phyloP scores from a whole-genome alignment of 441 rosid genomes.

The Flueggea neowawraea region DNA sequence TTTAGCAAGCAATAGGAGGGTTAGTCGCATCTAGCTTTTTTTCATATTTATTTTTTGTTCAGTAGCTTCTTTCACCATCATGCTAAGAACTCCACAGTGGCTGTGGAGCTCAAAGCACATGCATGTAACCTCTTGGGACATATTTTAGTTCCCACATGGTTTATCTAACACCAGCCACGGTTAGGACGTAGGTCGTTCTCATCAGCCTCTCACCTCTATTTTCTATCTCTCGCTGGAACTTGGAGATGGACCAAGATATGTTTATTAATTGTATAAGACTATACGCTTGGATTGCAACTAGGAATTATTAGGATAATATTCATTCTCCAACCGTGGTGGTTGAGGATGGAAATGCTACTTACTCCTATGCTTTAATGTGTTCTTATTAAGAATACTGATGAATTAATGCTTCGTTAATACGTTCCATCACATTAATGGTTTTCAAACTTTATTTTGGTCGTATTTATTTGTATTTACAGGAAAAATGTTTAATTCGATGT shows the following conservation, averaged over 20 bases:
- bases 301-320: constrained; percentile 15
- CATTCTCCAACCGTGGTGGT: constrained; percentile 34
- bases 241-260: constrained; percentile 25
- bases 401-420: too few relatives aligned
- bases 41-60: neutral
- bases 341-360: constrained; percentile 35
- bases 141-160: constrained; percentile 82
- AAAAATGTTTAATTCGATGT: too few relatives aligned
- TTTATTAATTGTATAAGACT: constrained; percentile 21
- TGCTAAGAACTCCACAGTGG: constrained; percentile 56
- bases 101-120: constrained; percentile 65
- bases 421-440: too few relatives aligned
- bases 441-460: too few relatives aligned
- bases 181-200: constrained; percentile 68
- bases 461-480: too few relatives aligned
- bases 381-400: too few relatives aligned
- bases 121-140: constrained; percentile 81
- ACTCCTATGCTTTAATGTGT: constrained; percentile 28
- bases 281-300: constrained; percentile 39
- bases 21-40: constrained; percentile 37
- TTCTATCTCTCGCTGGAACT: constrained; percentile 13
- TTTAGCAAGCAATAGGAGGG: constrained; percentile 24
- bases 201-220: constrained; percentile 3
- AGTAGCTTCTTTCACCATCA: constrained; percentile 18
- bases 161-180: constrained; percentile 79